Percentiles rank a stretch among this genome's conserved stretches.
Evolutionary conservation across 1,284 basidiomycete genomes (phyloP).

Genomic region (Malassezia psittaci): DNA sequence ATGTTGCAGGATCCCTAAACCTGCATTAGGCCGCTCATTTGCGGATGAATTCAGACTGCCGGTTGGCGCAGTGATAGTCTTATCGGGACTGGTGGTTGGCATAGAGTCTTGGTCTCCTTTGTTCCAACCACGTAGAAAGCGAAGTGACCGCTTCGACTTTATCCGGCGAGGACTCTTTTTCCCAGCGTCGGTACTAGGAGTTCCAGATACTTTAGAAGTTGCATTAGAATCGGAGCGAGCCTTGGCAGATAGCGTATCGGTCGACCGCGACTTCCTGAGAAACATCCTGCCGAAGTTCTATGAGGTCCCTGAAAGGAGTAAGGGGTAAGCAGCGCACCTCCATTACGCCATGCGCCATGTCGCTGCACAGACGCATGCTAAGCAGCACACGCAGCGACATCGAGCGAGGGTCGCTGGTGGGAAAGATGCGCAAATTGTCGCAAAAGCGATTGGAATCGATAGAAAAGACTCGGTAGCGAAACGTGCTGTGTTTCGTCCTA

Average conservation of each 20-base stretch:
- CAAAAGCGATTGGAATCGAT: neutral
- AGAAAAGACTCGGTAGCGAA: neutral
- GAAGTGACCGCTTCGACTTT: slow-evolving; percentile 6
- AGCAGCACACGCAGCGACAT: slow-evolving; percentile 15
- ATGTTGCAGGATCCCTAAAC: neutral
- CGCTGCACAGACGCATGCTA: slow-evolving; percentile 7
- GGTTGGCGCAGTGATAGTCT: neutral
- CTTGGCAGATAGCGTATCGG: slow-evolving; percentile 1
- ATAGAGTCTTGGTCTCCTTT: neutral
- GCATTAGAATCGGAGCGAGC: neutral
- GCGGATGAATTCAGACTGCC: neutral
- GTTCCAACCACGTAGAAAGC: slow-evolving; percentile 5
- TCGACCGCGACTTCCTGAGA: slow-evolving; percentile 14
- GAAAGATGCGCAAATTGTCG: slow-evolving; percentile 9
- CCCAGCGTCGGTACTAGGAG: neutral
- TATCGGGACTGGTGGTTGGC: neutral
- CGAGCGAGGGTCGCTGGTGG: slow-evolving; percentile 2
- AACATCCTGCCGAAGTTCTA: slow-evolving; percentile 12
- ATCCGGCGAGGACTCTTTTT: slow-evolving; percentile 1
- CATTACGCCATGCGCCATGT: slow-evolving; percentile 1
- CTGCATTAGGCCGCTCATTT: neutral
- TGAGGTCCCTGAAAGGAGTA: too few species aligned
- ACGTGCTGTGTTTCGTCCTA: slow-evolving; percentile 15
- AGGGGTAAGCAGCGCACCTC: slow-evolving; percentile 5
- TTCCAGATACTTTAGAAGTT: too few species aligned